A percentile compares a stretch with the other conserved stretches of the same genome.
Evolutionary conservation across 345 rosid species (phyloP).

Genomic region (Passiflora organensis): DNA sequence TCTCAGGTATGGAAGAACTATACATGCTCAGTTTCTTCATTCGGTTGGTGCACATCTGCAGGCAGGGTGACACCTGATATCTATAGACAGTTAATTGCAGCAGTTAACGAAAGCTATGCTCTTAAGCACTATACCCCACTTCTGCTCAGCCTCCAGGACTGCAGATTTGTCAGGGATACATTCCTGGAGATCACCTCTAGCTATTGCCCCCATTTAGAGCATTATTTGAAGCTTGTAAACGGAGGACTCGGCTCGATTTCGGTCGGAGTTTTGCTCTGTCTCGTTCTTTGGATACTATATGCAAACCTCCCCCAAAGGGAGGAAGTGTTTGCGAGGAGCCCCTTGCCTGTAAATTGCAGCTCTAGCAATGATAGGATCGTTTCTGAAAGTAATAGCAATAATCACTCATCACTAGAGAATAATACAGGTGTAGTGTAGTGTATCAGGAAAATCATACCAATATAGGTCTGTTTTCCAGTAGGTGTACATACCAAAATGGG

Average conservation of each 20-base stretch:
- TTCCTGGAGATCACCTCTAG: slow-evolving; percentile 61
- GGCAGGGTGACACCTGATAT: slow-evolving; percentile 77
- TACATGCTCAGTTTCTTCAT: slow-evolving; percentile 46
- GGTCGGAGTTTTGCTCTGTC: slow-evolving; percentile 76
- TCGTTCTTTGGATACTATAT: slow-evolving; percentile 80
- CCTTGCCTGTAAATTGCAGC: slow-evolving; percentile 25
- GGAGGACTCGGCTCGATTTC: slow-evolving; percentile 85
- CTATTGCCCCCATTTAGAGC: slow-evolving; percentile 74
- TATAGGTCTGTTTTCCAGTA: too few species aligned
- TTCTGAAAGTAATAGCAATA: slow-evolving; percentile 3
- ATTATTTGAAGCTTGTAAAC: slow-evolving; percentile 58
- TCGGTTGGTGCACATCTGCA: slow-evolving; percentile 50
- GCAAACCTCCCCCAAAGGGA: slow-evolving; percentile 99
- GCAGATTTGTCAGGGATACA: slow-evolving; percentile 77
- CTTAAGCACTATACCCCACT: slow-evolving; percentile 83
- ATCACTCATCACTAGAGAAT: background rate
- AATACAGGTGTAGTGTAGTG: slow-evolving; percentile 25
- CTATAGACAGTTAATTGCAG: slow-evolving; percentile 58
- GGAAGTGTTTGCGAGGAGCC: slow-evolving; percentile 73
- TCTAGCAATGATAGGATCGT: slow-evolving; percentile 11
- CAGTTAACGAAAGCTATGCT: slow-evolving; percentile 77
- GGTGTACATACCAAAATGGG: too few species aligned
- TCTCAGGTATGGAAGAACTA: slow-evolving; percentile 86
- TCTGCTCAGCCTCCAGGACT: slow-evolving; percentile 78
- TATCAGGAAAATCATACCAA: too few species aligned